Percentiles rank a stretch among this genome's conserved stretches.
Evolutionary conservation across 331 rosid species (phyloP).

Genomic region (Malus hybrid): DNA sequence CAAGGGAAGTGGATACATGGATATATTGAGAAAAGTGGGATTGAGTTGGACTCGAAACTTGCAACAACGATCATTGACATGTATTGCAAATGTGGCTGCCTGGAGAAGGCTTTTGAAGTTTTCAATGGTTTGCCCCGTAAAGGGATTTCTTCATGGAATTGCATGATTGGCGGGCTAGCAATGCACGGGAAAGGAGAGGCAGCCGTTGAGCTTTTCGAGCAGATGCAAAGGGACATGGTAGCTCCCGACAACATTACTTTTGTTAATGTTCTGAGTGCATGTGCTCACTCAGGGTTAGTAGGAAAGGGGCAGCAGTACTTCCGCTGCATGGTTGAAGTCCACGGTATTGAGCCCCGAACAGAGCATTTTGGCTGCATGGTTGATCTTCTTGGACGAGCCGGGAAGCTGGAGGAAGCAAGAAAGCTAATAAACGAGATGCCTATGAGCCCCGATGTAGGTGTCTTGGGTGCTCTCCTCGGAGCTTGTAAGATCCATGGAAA

Average conservation of each 20-base stretch:
- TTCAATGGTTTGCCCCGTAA: slow-evolving; percentile 27
- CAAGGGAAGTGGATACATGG: slow-evolving; percentile 67
- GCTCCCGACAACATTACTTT: slow-evolving; percentile 51
- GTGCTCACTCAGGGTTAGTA: slow-evolving; percentile 61
- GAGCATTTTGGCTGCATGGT: slow-evolving; percentile 67
- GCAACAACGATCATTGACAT: slow-evolving; percentile 54
- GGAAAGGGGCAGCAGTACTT: slow-evolving; percentile 39
- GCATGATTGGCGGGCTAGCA: slow-evolving; percentile 73
- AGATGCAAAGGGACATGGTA: slow-evolving; percentile 43
- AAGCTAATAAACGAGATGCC: slow-evolving; percentile 45
- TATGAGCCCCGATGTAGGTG: slow-evolving; percentile 46
- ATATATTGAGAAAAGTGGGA: slow-evolving; percentile 32
- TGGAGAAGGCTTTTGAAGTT: slow-evolving; percentile 42
- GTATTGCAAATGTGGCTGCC: slow-evolving; percentile 67
- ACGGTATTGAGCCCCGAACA: slow-evolving; percentile 30
- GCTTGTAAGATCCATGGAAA: slow-evolving; percentile 63
- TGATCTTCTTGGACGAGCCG: slow-evolving; percentile 57
- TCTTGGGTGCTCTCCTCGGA: slow-evolving; percentile 65
- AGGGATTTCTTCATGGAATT: slow-evolving; percentile 54
- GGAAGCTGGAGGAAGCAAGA: slow-evolving; percentile 43
- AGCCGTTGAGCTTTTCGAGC: slow-evolving; percentile 37
- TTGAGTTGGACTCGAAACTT: slow-evolving; percentile 52
- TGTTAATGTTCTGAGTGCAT: slow-evolving; percentile 52
- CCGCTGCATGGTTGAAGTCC: slow-evolving; percentile 26
- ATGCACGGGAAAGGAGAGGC: slow-evolving; percentile 58